Evolutionary conservation across 768 basidiomycete genomes (phyloP).

Genomic region (Leucocoprinus sp.): DNA sequence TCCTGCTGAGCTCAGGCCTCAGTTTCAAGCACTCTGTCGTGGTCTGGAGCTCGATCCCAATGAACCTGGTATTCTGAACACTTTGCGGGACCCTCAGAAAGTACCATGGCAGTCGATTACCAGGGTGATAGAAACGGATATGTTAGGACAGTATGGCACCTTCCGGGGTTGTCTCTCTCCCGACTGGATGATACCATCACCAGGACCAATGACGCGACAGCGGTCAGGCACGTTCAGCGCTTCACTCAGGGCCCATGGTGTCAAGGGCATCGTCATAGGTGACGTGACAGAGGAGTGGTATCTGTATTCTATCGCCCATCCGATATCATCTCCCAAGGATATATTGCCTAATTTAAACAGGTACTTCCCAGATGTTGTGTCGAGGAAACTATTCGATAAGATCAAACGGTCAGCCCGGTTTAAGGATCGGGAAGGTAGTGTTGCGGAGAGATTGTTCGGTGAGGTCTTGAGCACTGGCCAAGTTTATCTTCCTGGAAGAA

Average conservation of each 20-base stretch:
- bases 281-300: constrained; percentile 73
- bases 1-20: constrained; percentile 44
- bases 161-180: constrained; percentile 62
- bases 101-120: constrained; percentile 45
- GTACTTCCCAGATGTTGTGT: constrained; percentile 48
- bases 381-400: constrained; percentile 33
- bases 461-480: constrained; percentile 53
- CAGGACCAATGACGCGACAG: constrained; percentile 64
- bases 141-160: constrained; percentile 48
- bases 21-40: constrained; percentile 56
- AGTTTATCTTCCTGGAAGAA: constrained; percentile 58
- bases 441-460: constrained; percentile 42
- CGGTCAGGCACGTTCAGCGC: constrained; percentile 49
- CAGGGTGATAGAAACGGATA: constrained; percentile 49
- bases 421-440: constrained; percentile 31
- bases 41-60: constrained; percentile 48
- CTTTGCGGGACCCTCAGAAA: constrained; percentile 39
- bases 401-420: constrained; percentile 32
- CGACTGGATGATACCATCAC: constrained; percentile 44
- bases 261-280: constrained; percentile 56
- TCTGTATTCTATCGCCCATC: constrained; percentile 65
- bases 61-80: constrained; percentile 37
- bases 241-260: constrained; percentile 46
- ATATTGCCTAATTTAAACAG: constrained; percentile 49
- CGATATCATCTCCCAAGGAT: constrained; percentile 40